Evolutionary conservation across 495 filamentous ascomycete species (phyloP).

Genomic region (Penicillium angulare): DNA sequence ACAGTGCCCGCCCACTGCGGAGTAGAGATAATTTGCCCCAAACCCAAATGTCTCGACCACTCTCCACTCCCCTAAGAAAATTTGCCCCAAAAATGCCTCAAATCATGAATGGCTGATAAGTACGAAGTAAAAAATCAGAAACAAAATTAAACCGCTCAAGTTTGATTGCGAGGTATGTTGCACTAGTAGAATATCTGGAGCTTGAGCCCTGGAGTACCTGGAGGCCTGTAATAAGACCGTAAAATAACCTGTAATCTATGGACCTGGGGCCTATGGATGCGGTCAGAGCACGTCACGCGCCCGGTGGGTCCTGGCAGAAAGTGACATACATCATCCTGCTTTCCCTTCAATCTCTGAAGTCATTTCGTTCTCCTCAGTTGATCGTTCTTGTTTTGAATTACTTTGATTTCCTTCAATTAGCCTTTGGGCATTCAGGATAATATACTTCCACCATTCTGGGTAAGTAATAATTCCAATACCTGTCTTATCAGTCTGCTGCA

Average conservation of each 20-base stretch:
- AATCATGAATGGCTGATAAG: slow-evolving; percentile 1
- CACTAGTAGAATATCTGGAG: too few relatives aligned
- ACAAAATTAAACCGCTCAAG: too few relatives aligned
- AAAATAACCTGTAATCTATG: neutral
- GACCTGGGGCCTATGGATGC: slow-evolving; percentile 14
- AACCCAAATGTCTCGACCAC: slow-evolving; percentile 9
- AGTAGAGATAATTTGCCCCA: slow-evolving; percentile 16
- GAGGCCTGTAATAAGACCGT: neutral
- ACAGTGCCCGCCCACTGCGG: too few relatives aligned
- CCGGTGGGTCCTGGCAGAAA: slow-evolving; percentile 44
- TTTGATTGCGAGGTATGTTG: too few relatives aligned
- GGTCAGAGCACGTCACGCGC: slow-evolving; percentile 45
- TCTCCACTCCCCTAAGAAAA: slow-evolving; percentile 21
- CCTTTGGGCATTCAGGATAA: neutral
- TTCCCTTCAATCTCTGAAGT: slow-evolving; percentile 25
- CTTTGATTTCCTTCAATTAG: slow-evolving; percentile 11
- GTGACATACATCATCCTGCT: slow-evolving; percentile 42
- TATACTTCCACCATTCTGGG: slow-evolving; percentile 11
- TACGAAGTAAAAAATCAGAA: too few relatives aligned
- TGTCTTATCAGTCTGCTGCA: slow-evolving; percentile 20
- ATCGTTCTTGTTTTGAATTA: slow-evolving; percentile 6
- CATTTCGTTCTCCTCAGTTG: slow-evolving; percentile 12
- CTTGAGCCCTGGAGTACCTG: neutral
- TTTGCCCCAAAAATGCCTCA: slow-evolving; percentile 24
- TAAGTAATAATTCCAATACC: slow-evolving; percentile 20